Conservation (phyloP, 2,329 filamentous ascomycete species). For the Microascus cirrosus region DNA sequence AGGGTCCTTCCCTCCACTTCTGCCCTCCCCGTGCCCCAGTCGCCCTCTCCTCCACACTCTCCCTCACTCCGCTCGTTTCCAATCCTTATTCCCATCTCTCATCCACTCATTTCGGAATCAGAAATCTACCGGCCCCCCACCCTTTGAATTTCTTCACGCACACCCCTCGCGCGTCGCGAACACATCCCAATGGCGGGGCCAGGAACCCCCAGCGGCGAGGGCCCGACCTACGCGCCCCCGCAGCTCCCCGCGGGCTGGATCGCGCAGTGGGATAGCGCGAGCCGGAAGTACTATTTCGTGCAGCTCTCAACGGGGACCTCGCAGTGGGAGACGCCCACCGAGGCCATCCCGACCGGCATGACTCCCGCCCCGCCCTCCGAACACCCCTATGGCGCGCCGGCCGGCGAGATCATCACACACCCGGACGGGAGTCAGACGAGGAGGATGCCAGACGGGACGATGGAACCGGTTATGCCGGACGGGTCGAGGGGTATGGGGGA, state of each 20-base stretch:
- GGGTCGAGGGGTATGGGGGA: slow-evolving; percentile 36
- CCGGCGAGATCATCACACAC: slow-evolving; percentile 46
- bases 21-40: background rate
- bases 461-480: slow-evolving; percentile 47
- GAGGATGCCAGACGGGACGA: slow-evolving; percentile 46
- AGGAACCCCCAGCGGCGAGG: slow-evolving; percentile 45
- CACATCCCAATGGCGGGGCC: slow-evolving; percentile 39
- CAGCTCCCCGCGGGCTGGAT: slow-evolving; percentile 56
- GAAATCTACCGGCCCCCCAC: background rate
- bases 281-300: slow-evolving; percentile 60
- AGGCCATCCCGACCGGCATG: slow-evolving; percentile 49
- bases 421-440: slow-evolving; percentile 52
- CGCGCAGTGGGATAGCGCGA: slow-evolving; percentile 55
- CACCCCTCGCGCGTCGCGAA: background rate
- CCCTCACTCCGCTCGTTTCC: background rate
- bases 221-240: slow-evolving; percentile 46
- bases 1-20: background rate
- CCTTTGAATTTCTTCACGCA: background rate
- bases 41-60: background rate
- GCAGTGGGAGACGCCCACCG: slow-evolving; percentile 63
- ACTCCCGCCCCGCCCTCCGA: slow-evolving; percentile 44
- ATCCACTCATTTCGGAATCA: background rate
- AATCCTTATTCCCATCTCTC: background rate
- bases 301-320: slow-evolving; percentile 61
- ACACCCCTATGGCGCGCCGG: slow-evolving; percentile 50